Evolutionary conservation across 257 asterid genomes (phyloP).

Genomic region (Schizonepeta tenuifolia): DNA sequence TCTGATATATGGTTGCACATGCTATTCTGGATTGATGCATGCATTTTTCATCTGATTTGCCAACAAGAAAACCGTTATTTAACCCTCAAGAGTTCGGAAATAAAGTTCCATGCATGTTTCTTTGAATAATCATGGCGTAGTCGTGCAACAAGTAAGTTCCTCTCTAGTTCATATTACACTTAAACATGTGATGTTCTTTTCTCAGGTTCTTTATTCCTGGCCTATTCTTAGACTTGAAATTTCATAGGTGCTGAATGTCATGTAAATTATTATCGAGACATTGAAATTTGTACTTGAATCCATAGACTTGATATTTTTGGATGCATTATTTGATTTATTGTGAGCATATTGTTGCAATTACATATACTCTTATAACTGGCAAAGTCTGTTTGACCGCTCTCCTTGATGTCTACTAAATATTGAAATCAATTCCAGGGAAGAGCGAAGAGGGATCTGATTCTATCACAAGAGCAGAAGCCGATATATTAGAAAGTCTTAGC

Average conservation of each 20-base stretch:
- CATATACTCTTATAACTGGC: not conserved
- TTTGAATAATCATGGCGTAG: not conserved
- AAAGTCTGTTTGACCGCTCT: conserved; percentile 2
- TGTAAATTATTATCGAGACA: not conserved
- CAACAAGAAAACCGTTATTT: not conserved
- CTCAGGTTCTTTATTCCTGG: not conserved
- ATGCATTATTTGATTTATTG: conserved; percentile 5
- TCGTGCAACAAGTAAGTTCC: too few species aligned
- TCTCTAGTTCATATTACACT: not conserved
- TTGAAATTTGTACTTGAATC: not conserved
- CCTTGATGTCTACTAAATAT: conserved; percentile 27
- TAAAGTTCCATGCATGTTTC: not conserved
- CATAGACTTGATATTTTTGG: not conserved
- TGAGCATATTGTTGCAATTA: conserved; percentile 12
- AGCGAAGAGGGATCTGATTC: conserved; percentile 63
- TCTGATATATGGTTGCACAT: not conserved
- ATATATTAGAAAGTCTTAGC: conserved; percentile 77
- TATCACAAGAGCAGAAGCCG: conserved; percentile 74
- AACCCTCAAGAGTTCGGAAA: conserved; percentile 37
- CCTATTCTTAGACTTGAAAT: not conserved
- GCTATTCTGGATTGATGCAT: not conserved
- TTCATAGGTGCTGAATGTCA: conserved; percentile 27
- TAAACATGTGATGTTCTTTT: not conserved
- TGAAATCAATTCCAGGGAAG: conserved; percentile 54
- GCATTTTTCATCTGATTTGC: not conserved